Percentiles rank a stretch among this genome's conserved stretches.
phyloP scores from a whole-genome alignment of 768 basidiomycete genomes.

The Wakefieldia striispora region DNA sequence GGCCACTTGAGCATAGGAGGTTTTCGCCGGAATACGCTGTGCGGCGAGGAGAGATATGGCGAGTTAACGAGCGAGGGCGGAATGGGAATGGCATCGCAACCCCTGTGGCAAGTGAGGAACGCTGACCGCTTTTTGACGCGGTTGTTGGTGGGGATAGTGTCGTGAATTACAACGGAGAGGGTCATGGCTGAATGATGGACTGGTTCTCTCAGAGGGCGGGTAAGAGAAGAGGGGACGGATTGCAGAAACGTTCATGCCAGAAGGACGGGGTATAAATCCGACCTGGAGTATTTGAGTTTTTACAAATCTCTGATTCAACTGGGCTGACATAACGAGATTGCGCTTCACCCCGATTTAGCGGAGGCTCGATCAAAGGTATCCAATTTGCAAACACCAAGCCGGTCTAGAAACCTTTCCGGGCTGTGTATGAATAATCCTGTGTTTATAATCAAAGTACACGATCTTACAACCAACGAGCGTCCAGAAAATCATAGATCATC shows the following conservation, averaged over 20 bases:
- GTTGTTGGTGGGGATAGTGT: constrained; percentile 5
- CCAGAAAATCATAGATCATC: constrained; percentile 23
- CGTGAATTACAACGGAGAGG: constrained; percentile 10
- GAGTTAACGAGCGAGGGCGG: constrained; percentile 58
- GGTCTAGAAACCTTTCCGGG: constrained; percentile 21
- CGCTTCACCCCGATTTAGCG: constrained; percentile 13
- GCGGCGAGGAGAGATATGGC: constrained; percentile 50
- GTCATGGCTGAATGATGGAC: constrained; percentile 13
- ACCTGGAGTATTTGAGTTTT: constrained; percentile 14
- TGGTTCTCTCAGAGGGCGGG: not conserved
- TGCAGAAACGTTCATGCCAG: constrained; percentile 3
- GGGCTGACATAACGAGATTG: constrained; percentile 27
- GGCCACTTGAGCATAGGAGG: constrained; percentile 36
- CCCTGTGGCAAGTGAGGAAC: constrained; percentile 17
- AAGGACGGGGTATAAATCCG: constrained; percentile 19
- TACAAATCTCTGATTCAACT: constrained; percentile 24
- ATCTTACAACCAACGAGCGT: constrained; percentile 11
- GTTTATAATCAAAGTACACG: constrained; percentile 14
- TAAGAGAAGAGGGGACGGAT: not conserved
- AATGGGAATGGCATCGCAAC: constrained; percentile 43
- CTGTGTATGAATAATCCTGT: constrained; percentile 15
- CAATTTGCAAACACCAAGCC: constrained; percentile 14
- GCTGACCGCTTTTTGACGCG: constrained; percentile 18
- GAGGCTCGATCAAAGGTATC: constrained; percentile 21
- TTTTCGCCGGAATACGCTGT: constrained; percentile 47